Base-by-base conservation (phyloP, 306 rosid species). In the Gynostemma pentaphyllum region DNA sequence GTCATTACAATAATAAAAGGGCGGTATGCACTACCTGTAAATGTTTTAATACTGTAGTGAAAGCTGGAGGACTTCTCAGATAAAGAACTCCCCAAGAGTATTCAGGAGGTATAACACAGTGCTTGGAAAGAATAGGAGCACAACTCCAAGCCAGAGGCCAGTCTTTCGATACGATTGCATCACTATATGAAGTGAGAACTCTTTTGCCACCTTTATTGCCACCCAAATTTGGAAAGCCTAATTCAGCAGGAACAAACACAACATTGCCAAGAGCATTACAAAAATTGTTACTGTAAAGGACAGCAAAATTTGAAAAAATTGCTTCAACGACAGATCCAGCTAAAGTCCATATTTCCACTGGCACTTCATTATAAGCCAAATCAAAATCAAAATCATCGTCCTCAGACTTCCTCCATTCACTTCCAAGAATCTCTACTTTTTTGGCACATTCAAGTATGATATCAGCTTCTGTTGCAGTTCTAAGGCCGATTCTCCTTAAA, bases 131-230 rank as follows among this genome's bases (percentile, higher is more conserved):
- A 77, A 91, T 91, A 66, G 98, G 95, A 79, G 87, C 80, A 79
- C 83, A 83, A 75, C 95, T 91, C 98, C 98, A 91, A 67, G 87
- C 98, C 65, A 91, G 76, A 57, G 92, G 90, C 98, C 98, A 88
- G 73, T 91, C 98, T 78, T 82, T 91, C 39, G 77, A 79, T 70
- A 88, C 66, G 72, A 91, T 88, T 57, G 89, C 95, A 75, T 85
- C 92, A 62, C 70, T 76, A 72, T 91, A 91, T 14, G 98, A 82
- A 82, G 88, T 66, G 75, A 91, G 87, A 51, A 88, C 90, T 81
- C 95, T 88, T 85, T 80, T 88, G 78, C 92, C 80, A 68, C 95
- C 82, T 62, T 69, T 81, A 61, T 73, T 74, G 36, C 82, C 78
- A 46, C 73, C 82, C 22, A 78, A 81, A 82, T 74, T 75, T 60